These are phyloP conservation scores for Kwoniella heveanensis DNA, from an alignment of 768 basidiomycete genomes.

Conservation along the genomic window DNA sequence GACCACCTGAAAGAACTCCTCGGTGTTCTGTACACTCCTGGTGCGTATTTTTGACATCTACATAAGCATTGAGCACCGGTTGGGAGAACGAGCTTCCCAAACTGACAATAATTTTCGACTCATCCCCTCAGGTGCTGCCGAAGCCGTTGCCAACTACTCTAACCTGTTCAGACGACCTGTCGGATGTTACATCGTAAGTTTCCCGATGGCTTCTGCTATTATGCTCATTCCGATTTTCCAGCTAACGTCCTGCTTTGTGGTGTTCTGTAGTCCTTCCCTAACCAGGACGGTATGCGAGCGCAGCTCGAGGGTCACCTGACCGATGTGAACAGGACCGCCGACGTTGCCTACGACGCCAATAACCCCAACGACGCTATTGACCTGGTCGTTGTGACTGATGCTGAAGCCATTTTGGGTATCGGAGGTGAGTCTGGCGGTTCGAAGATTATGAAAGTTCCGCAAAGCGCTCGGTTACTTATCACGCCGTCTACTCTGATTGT, in stretches of 20 bases:
- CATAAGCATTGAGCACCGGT: not conserved
- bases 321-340: slow-evolving; percentile 53
- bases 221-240: too few species aligned
- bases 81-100: too few species aligned
- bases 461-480: not conserved
- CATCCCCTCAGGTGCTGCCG: slow-evolving; percentile 58
- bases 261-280: slow-evolving; percentile 60
- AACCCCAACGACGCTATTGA: slow-evolving; percentile 61
- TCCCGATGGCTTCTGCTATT: too few species aligned
- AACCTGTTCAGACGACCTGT: slow-evolving; percentile 74
- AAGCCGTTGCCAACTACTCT: slow-evolving; percentile 81
- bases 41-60: slow-evolving; percentile 56
- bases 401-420: slow-evolving; percentile 81
- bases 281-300: slow-evolving; percentile 72
- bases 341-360: slow-evolving; percentile 45
- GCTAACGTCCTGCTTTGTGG: too few species aligned
- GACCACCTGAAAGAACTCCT: slow-evolving; percentile 68
- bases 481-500: not conserved
- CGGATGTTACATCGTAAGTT: slow-evolving; percentile 25
- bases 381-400: slow-evolving; percentile 79
- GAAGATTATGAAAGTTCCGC: not conserved
- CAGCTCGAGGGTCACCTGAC: slow-evolving; percentile 61
- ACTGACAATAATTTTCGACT: not conserved
- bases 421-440: slow-evolving; percentile 56
- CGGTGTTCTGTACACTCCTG: slow-evolving; percentile 79